phyloP scores from a whole-genome alignment of 2,329 filamentous ascomycete species.

The Paraphaeosphaeria minitans region DNA sequence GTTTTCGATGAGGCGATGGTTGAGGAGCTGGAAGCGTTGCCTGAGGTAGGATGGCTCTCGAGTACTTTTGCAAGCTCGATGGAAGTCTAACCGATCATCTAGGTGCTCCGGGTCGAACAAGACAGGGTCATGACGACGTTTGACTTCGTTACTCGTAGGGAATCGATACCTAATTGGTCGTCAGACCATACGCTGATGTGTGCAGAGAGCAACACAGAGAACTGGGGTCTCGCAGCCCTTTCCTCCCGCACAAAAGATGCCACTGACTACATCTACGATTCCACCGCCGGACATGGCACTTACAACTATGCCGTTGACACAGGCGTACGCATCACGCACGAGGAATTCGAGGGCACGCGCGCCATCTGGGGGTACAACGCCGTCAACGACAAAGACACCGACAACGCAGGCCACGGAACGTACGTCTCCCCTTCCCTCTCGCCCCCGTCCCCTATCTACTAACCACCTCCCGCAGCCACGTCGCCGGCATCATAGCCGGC shows the following conservation, averaged over 20 bases:
- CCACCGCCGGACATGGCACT: constrained; percentile 28
- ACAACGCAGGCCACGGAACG: constrained; percentile 41
- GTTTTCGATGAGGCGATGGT: constrained; percentile 37
- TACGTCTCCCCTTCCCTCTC: constrained; percentile 8
- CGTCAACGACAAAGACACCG: constrained; percentile 24
- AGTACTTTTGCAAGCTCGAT: too few relatives aligned
- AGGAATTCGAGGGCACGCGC: constrained; percentile 36
- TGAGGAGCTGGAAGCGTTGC: constrained; percentile 34
- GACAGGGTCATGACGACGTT: constrained; percentile 35
- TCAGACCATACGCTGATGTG: constrained; percentile 5
- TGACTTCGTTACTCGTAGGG: constrained; percentile 28
- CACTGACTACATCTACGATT: constrained; percentile 35
- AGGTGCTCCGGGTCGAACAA: constrained; percentile 34
- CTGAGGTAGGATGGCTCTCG: constrained; percentile 25
- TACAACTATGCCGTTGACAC: constrained; percentile 67
- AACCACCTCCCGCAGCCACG: constrained; percentile 24
- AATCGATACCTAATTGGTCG: neutral
- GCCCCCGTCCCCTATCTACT: neutral
- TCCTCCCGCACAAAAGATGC: constrained; percentile 29
- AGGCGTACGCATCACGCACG: constrained; percentile 62
- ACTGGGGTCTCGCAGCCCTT: constrained; percentile 38
- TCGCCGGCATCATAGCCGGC: constrained; percentile 38
- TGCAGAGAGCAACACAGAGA: constrained; percentile 21
- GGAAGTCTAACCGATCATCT: neutral
- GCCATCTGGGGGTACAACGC: constrained; percentile 38